A percentile compares a stretch with the other conserved stretches of the same genome.
These are phyloP conservation scores for Flammula alnicola DNA, from an alignment of 1,284 basidiomycete species.

Conservation along the genomic window DNA sequence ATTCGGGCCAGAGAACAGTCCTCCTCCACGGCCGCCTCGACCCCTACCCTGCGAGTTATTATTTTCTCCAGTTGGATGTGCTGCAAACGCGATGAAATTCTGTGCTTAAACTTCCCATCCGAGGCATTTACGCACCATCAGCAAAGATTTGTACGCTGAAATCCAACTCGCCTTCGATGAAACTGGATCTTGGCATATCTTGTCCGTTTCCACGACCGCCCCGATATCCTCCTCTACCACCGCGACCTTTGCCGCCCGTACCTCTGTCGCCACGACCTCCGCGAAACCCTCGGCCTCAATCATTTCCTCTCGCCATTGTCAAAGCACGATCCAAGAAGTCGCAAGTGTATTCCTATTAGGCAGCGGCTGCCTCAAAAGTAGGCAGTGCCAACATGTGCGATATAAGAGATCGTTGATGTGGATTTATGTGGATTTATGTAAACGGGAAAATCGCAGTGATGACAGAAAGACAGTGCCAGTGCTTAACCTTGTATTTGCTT, in stretches of 20 bases:
- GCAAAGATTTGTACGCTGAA: constrained; percentile 34
- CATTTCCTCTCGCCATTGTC: constrained; percentile 17
- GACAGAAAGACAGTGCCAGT: too few species aligned
- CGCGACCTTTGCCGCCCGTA: constrained; percentile 19
- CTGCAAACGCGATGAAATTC: constrained; percentile 14
- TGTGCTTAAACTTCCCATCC: neutral
- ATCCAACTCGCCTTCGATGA: constrained; percentile 30
- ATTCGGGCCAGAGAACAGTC: constrained; percentile 18
- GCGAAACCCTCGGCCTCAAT: constrained; percentile 19
- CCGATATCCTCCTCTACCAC: constrained; percentile 22
- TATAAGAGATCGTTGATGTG: too few species aligned
- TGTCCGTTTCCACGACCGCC: constrained; percentile 22
- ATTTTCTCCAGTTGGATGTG: constrained; percentile 9
- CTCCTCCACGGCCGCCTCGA: constrained; percentile 26
- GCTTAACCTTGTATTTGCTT: too few species aligned
- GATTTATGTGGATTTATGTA: too few species aligned
- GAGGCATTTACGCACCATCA: constrained; percentile 31
- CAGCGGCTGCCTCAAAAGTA: too few species aligned
- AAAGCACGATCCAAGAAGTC: too few species aligned
- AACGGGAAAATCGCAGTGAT: too few species aligned
- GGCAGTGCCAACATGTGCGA: too few species aligned
- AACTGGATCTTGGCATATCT: constrained; percentile 24
- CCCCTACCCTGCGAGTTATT: constrained; percentile 20
- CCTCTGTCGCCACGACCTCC: constrained; percentile 20
- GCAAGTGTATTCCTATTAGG: too few species aligned